Conservation (phyloP, 345 rosid species). For the Sapria himalayana region DNA sequence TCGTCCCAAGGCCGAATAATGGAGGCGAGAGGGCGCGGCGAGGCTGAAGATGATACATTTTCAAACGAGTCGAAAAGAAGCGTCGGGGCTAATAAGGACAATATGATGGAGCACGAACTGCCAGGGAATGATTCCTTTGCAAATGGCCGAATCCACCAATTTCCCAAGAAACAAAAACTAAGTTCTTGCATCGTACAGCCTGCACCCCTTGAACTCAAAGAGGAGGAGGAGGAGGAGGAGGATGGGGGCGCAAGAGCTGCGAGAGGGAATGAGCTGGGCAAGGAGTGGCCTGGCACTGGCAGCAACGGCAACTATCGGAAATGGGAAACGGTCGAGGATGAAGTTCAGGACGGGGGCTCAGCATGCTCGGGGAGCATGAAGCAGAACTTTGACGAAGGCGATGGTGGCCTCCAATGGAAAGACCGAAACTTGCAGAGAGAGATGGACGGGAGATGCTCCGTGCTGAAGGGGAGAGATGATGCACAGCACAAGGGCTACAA, state of each 20-base stretch:
- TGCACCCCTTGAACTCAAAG: conserved; percentile 32
- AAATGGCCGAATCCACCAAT: conserved; percentile 12
- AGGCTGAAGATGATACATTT: conserved; percentile 29
- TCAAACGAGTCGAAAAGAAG: no score
- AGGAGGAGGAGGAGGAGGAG: conserved; percentile 54
- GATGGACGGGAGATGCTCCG: conserved; percentile 28
- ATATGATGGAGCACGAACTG: conserved; percentile 11
- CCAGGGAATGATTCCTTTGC: conserved; percentile 11
- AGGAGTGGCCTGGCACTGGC: conserved; percentile 72
- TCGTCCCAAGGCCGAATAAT: conserved; percentile 23
- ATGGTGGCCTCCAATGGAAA: conserved; percentile 33
- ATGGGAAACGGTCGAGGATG: conserved; percentile 59
- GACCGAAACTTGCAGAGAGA: conserved; percentile 39
- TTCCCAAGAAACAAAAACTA: conserved; percentile 18
- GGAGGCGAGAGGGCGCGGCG: conserved; percentile 35
- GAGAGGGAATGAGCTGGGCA: conserved; percentile 79
- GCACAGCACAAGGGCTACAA: conserved; percentile 35
- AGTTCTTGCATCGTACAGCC: conserved; percentile 22
- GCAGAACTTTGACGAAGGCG: conserved; percentile 33
- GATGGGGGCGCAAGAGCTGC: conserved; percentile 58
- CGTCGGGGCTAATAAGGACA: conserved; percentile 31
- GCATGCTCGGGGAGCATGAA: conserved; percentile 18
- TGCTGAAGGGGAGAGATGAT: conserved; percentile 32
- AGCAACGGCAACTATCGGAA: conserved; percentile 63
- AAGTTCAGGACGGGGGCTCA: conserved; percentile 47